A percentile compares a stretch with the other conserved stretches of the same genome.
These are phyloP conservation scores for Xylaria sp. DNA, from an alignment of 2,329 filamentous ascomycete species.

Conservation along the genomic window DNA sequence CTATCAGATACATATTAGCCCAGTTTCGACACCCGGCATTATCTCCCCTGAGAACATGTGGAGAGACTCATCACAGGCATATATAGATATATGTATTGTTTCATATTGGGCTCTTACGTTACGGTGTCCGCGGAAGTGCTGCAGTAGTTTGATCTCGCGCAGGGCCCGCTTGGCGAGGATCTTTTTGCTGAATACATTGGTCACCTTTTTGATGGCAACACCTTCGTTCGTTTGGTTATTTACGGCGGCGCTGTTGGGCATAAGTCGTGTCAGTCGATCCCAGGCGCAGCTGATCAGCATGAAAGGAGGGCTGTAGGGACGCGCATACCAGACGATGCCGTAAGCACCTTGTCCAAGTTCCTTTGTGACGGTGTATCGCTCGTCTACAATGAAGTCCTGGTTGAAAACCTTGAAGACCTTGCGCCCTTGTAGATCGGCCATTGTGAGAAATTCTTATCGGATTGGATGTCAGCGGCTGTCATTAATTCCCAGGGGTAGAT, in stretches of 20 bases:
- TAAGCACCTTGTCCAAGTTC: conserved; percentile 98
- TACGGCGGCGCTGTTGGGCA: conserved; percentile 78
- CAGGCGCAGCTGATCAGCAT: background rate
- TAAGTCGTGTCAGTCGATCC: conserved; percentile 19
- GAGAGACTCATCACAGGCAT: background rate
- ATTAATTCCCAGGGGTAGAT: background rate
- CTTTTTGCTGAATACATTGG: conserved; percentile 99
- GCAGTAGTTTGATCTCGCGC: conserved; percentile 97
- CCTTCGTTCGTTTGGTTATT: conserved; percentile 92
- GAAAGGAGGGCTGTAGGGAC: background rate
- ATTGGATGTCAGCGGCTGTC: background rate
- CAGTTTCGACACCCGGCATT: conserved; percentile 40
- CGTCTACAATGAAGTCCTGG: conserved; percentile 98
- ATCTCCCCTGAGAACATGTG: conserved; percentile 42
- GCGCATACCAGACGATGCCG: conserved; percentile 91
- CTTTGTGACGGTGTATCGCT: conserved; percentile 98
- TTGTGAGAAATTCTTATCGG: conserved; percentile 30
- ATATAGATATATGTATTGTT: background rate
- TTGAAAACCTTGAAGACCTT: conserved; percentile 99
- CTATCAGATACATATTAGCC: conserved; percentile 59
- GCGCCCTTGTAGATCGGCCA: conserved; percentile 53
- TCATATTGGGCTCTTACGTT: conserved; percentile 67
- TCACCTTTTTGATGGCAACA: conserved; percentile 99
- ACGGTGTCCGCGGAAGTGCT: conserved; percentile 93
- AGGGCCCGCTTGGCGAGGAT: conserved; percentile 97